These are phyloP conservation scores for Phytophthora hibernalis DNA, from an alignment of 352 stramenopile genomes.

Conservation along the genomic window DNA sequence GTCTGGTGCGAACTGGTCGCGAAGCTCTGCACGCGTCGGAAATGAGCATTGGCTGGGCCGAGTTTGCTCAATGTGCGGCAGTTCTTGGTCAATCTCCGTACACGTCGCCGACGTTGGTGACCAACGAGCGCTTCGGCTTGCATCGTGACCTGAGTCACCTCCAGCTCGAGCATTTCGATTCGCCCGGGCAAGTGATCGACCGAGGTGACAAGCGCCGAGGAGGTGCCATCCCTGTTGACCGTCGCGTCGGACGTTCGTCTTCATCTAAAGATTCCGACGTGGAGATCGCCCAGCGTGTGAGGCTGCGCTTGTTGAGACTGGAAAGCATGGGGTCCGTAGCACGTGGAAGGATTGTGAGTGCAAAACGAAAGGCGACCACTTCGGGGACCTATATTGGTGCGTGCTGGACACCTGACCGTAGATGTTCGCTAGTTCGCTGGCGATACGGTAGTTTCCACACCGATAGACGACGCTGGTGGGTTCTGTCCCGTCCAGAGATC, in stretches of 20 bases:
- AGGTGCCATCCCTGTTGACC: neutral
- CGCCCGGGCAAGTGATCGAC: neutral
- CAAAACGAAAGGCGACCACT: neutral
- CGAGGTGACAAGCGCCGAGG: neutral
- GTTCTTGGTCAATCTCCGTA: slow-evolving; percentile 47
- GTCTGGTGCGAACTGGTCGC: slow-evolving; percentile 23
- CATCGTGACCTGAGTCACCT: slow-evolving; percentile 2
- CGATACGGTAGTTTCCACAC: no score
- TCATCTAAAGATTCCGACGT: neutral
- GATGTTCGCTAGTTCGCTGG: no score
- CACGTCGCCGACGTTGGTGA: slow-evolving; percentile 6
- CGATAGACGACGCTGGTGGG: no score
- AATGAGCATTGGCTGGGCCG: slow-evolving; percentile 37
- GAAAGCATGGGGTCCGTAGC: slow-evolving; percentile 17
- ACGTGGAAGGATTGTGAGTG: neutral
- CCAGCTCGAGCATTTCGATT: slow-evolving; percentile 17
- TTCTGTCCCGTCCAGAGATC: no score
- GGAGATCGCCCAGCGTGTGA: slow-evolving; percentile 13
- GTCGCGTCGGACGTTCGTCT: neutral
- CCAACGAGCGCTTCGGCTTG: slow-evolving; percentile 12
- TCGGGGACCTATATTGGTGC: slow-evolving; percentile 7
- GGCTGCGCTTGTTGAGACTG: slow-evolving; percentile 27
- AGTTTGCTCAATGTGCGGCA: slow-evolving; percentile 49
- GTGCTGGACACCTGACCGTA: slow-evolving; percentile 1
- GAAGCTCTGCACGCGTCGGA: slow-evolving; percentile 37